Percentiles rank a stretch among this genome's conserved stretches.
These are phyloP conservation scores for Talaromyces marneffei DNA, from an alignment of 2,329 filamentous ascomycete species.

Conservation along the genomic window DNA sequence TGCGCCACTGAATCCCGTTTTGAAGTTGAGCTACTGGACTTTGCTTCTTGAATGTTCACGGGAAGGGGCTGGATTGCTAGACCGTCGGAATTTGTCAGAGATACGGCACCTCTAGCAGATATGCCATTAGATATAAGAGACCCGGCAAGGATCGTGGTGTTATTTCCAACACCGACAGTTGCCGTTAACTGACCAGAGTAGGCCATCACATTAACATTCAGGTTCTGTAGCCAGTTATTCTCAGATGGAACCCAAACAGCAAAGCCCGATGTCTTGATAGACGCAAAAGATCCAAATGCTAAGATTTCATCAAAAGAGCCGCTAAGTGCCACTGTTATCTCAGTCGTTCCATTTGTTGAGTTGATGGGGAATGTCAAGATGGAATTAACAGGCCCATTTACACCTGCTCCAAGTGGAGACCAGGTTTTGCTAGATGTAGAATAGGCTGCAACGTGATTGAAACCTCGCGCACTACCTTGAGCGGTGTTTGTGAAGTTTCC, in stretches of 20 bases:
- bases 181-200: constrained; percentile 69
- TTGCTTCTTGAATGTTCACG: constrained; percentile 44
- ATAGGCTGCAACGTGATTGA: constrained; percentile 73
- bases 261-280: constrained; percentile 64
- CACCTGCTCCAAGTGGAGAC: constrained; percentile 74
- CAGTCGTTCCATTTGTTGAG: constrained; percentile 60
- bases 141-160: constrained; percentile 68
- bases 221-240: constrained; percentile 80
- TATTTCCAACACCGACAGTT: constrained; percentile 53
- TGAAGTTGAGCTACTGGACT: constrained; percentile 18
- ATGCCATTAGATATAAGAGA: constrained; percentile 71
- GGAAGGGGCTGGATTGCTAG: constrained; percentile 37
- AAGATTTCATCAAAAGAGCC: constrained; percentile 72
- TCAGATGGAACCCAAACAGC: constrained; percentile 86
- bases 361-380: constrained; percentile 77
- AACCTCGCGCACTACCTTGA: constrained; percentile 54
- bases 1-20: constrained; percentile 45
- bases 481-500: constrained; percentile 76
- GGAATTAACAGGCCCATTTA: constrained; percentile 69
- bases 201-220: constrained; percentile 58
- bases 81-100: constrained; percentile 46
- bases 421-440: constrained; percentile 63
- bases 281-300: constrained; percentile 56
- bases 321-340: constrained; percentile 71
- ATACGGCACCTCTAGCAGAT: constrained; percentile 65